Evolutionary conservation across 1,284 basidiomycete species (phyloP), one percentile per base, ranked within the genome.

Genomic region (Mrakiaceae sp.): DNA sequence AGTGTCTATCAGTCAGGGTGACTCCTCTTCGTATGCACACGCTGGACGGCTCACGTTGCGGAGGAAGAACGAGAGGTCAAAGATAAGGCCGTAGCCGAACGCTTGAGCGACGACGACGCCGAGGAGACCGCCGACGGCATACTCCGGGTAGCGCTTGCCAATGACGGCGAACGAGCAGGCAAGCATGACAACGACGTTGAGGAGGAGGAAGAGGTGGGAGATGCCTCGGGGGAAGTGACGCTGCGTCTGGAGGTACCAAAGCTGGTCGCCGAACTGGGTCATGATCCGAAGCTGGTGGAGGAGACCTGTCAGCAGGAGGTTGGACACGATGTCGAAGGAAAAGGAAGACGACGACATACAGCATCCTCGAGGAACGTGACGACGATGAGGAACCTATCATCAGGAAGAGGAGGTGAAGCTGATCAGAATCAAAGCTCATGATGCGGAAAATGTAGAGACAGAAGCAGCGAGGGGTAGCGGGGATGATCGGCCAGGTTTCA

Each of bases 61-160:
- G 56, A 98, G 87, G 90, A 99, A 99, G 83, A 99, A 99, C 79
- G 91, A 98, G 73, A 98, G 81, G 81, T 98, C 96, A 75, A 94
- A 95, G 71, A 95, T 92, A 72, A 95, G 86, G 43, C 91, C 91
- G 74, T 95, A 95, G 69, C 91, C 91, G 70, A 95, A 87, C 43
- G 90, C 96, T 79, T 99, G 96, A 65, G 94, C 84, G 70, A 98
- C 78, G 62, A 99, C 94, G 52, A 98, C 96, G 65, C 80, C 82
- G 62, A 98, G 82, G 60, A 98, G 87, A 68, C 91, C 92, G 55
- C 85, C 86, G 68, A 94, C 89, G 16, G 92, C 87, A 75, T 85
- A 86, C 78, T 96, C 91, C 2, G 92, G 87, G 79, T 87, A 84
- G 68, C 86, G 85, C 77, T 93, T 94, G 68, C 83, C 79, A 73